Conservation (phyloP, 2,329 filamentous ascomycete genomes). For the Phaeosphaeriaceae sp. region DNA sequence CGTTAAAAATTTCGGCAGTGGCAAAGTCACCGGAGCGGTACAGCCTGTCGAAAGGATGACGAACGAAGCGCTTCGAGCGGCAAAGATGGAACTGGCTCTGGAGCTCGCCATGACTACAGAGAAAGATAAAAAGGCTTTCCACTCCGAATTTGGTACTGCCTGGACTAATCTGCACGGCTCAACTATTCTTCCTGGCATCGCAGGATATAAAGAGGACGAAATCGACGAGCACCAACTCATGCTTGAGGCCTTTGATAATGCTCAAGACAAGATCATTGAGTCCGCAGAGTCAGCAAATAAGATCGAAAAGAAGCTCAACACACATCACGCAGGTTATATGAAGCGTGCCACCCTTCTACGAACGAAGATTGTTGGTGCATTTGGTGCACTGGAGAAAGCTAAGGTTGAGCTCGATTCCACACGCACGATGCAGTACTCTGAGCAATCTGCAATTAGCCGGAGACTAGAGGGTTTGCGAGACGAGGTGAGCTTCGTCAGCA, state of each 20-base stretch:
- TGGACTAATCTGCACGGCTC: constrained; percentile 59
- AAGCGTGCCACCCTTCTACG: constrained; percentile 81
- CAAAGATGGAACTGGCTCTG: constrained; percentile 75
- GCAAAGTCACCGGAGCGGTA: constrained; percentile 68
- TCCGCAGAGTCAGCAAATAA: constrained; percentile 83
- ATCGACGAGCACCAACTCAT: constrained; percentile 72
- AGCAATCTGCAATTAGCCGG: constrained; percentile 75
- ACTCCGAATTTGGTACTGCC: constrained; percentile 47
- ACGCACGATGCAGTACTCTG: constrained; percentile 75
- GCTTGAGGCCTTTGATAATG: constrained; percentile 73
- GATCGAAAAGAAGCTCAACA: constrained; percentile 88
- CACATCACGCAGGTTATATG: constrained; percentile 89
- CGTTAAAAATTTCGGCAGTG: constrained; percentile 74
- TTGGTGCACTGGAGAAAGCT: constrained; percentile 75
- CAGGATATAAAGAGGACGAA: constrained; percentile 79
- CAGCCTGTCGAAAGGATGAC: constrained; percentile 68
- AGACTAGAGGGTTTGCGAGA: constrained; percentile 77
- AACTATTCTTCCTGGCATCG: constrained; percentile 74
- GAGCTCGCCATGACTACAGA: constrained; percentile 64
- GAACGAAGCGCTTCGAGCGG: constrained; percentile 75
- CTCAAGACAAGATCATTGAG: constrained; percentile 74
- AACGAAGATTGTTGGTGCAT: constrained; percentile 78
- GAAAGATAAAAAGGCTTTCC: constrained; percentile 58
- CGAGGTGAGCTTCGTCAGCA: constrained; percentile 82
- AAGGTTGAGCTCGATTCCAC: constrained; percentile 75